Conservation (phyloP, 1,284 basidiomycete genomes). For the Trametes polyzona region DNA sequence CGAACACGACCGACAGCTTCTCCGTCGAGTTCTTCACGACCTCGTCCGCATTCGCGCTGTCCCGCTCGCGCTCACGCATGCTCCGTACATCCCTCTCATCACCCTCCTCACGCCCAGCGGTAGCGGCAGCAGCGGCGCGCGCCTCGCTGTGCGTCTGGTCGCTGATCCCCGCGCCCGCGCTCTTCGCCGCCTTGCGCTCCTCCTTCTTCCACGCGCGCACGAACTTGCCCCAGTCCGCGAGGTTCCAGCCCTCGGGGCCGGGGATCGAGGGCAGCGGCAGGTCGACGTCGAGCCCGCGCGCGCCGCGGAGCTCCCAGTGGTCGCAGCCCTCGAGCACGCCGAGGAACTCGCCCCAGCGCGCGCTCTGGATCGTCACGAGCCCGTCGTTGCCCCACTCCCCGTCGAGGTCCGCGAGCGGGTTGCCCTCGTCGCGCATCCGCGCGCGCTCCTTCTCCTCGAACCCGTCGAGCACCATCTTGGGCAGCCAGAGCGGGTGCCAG, state of each 20-base stretch:
- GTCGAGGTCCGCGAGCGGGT: conserved; percentile 34
- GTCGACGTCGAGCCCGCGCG: conserved; percentile 66
- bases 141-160: conserved; percentile 23
- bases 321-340: conserved; percentile 91
- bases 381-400: conserved; percentile 92
- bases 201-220: conserved; percentile 61
- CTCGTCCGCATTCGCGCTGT: conserved; percentile 51
- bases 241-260: conserved; percentile 57
- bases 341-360: conserved; percentile 93
- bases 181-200: conserved; percentile 43
- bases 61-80: conserved; percentile 36
- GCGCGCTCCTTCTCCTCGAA: conserved; percentile 61
- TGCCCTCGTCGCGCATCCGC: conserved; percentile 35
- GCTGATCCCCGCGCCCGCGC: conserved; percentile 30
- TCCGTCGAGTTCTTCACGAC: conserved; percentile 70
- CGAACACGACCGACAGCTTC: conserved; percentile 70
- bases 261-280: conserved; percentile 53
- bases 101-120: conserved; percentile 8
- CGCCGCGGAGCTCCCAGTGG: conserved; percentile 96
- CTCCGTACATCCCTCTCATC: conserved; percentile 13
- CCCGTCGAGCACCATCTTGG: conserved; percentile 91
- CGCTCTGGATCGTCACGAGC: conserved; percentile 87
- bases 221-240: conserved; percentile 65
- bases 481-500: conserved; percentile 96
- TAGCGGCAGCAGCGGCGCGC: background rate